Conservation (phyloP, 2,329 filamentous ascomycete genomes). For the Juglanconis sp. region DNA sequence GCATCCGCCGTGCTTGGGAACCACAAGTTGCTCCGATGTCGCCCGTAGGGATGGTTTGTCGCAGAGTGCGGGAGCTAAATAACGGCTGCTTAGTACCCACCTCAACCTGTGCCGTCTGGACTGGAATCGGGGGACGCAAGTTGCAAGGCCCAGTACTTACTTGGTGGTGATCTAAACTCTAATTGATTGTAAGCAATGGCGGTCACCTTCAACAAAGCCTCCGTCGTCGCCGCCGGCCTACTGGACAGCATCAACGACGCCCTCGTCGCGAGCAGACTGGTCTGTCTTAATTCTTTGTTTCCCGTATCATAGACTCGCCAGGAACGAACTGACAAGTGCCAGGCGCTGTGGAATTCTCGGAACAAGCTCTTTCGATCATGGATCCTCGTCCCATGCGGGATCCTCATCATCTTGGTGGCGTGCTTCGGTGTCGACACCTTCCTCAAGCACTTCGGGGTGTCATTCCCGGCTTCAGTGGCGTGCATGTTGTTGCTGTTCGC, state of each 20-base stretch:
- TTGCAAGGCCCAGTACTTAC: background rate
- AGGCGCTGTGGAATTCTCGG: constrained; percentile 16
- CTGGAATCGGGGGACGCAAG: background rate
- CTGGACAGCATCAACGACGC: background rate
- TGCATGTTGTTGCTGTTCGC: constrained; percentile 54
- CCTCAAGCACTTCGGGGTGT: constrained; percentile 43
- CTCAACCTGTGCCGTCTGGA: too few species aligned
- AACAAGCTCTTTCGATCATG: constrained; percentile 35
- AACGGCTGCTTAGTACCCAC: too few species aligned
- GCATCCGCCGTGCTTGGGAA: too few species aligned
- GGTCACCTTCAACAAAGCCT: background rate
- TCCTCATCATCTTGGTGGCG: constrained; percentile 36
- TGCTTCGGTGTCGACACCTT: constrained; percentile 44
- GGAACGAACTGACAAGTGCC: background rate
- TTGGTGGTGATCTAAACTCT: background rate
- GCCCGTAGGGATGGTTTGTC: too few species aligned
- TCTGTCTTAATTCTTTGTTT: background rate
- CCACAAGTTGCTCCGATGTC: too few species aligned
- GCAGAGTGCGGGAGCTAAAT: too few species aligned
- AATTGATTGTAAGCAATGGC: background rate
- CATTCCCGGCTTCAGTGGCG: constrained; percentile 59
- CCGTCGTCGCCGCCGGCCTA: background rate
- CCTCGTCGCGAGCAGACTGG: constrained; percentile 4
- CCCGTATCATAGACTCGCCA: too few species aligned
- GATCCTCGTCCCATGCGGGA: constrained; percentile 48